A percentile compares a stretch with the other conserved stretches of the same genome.
Evolutionary conservation across 176 grass and related monocot species (phyloP).

Genomic region (Cenchrus fungigraminus): DNA sequence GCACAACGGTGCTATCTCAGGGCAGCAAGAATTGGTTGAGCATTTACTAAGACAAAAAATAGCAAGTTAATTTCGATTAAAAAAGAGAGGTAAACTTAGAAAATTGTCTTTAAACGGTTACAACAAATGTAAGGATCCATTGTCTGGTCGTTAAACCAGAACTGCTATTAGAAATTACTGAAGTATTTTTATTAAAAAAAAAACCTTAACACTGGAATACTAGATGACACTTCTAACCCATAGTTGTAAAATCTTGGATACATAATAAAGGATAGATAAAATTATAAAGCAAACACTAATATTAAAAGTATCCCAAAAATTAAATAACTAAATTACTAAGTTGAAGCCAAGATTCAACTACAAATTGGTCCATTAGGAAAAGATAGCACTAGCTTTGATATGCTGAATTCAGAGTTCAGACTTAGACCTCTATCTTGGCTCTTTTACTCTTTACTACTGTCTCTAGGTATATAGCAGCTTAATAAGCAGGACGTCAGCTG

Average conservation of each 20-base stretch:
- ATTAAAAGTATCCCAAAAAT: conserved; percentile 4
- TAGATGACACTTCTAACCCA: not conserved
- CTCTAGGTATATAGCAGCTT: conserved; percentile 8
- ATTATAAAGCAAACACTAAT: not conserved
- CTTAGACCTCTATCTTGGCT: not conserved
- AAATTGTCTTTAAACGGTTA: conserved; percentile 7
- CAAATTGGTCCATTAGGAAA: conserved; percentile 29
- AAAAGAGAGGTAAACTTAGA: not conserved
- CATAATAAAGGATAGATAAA: conserved; percentile 15
- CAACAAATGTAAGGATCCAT: not conserved
- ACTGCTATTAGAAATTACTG: not conserved
- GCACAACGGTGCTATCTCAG: conserved; percentile 3
- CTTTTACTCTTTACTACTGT: conserved; percentile 9
- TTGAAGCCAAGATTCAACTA: conserved; percentile 22
- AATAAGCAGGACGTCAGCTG: not conserved
- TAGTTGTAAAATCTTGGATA: conserved; percentile 20
- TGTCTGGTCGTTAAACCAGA: conserved; percentile 11
- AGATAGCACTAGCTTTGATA: not conserved
- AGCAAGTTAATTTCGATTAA: not conserved
- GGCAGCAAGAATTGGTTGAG: not conserved
- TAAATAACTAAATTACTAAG: not conserved
- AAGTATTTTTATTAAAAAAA: not conserved
- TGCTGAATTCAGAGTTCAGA: conserved; percentile 19
- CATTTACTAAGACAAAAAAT: not conserved
- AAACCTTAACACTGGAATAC: not conserved